Evolutionary conservation across 352 stramenopile species (phyloP), one percentile per base, ranked within the genome.

Genomic region (Nothophytophthora sp.): DNA sequence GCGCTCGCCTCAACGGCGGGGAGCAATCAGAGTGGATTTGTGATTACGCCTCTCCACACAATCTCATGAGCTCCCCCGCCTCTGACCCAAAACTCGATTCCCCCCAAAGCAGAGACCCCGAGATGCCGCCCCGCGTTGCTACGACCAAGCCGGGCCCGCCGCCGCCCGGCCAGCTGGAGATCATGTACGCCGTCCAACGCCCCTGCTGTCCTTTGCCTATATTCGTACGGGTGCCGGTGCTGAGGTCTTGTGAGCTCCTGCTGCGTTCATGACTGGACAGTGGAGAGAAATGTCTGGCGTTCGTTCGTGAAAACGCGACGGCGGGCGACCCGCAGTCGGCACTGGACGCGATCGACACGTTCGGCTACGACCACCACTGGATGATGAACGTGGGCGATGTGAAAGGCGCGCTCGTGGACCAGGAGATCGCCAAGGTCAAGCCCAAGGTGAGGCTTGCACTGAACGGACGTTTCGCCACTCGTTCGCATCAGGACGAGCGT

Each of bases 341-440:
- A 0, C 11, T 75, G 18, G 40, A 63, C 6, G 57, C 52, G 15
- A 75, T 83, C 19, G 72, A 80, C 46, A 60, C 63, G 6, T 80
- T 76, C 49, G 49, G 45, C 28, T 52, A 60, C 27, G 34, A 66
- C 7, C 49, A 66, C 30, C 55, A 55, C 41, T 67, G 45, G 46
- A 77, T 80, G 65, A 79, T 80, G 62, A 75, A 74, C 27, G 68
- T 83, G 4, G 65, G 72, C 7, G 56, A 67, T 36, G 44, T 63
- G 27, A 83, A 83, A 35, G 72, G 72, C 5, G 44, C 50, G n/a
- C 53, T 80, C 27, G 50, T 82, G 34, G 68, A 82, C 28, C 50
- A 19, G 8, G 52, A 71, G 43, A 61, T 83, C 44, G 32, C 34
- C 33, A 63, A 63, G 18, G 36, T 61, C 12, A 63, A 73, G 44